Conservation (phyloP, 306 rosid genomes). For the Ormosia semicastrata region DNA sequence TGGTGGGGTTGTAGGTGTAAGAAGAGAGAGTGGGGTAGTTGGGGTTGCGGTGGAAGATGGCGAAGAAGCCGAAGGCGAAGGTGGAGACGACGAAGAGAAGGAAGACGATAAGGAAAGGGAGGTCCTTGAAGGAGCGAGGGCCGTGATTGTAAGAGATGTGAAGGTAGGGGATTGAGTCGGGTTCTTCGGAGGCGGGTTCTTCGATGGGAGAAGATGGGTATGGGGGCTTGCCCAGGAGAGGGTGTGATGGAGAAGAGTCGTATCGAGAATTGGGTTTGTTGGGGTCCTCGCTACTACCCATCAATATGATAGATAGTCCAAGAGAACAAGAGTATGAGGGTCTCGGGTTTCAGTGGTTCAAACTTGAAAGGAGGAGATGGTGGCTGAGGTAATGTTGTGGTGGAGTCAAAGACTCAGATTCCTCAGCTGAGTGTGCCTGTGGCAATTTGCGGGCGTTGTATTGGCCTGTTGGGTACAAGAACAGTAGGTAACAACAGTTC, state of each 20-base stretch:
- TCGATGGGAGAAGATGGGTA: slow-evolving; percentile 28
- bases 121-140: slow-evolving; percentile 69
- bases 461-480: background rate
- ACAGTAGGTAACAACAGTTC: background rate
- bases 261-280: slow-evolving; percentile 37
- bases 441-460: background rate
- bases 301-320: background rate
- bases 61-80: slow-evolving; percentile 72
- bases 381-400: background rate
- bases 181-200: slow-evolving; percentile 42
- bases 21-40: slow-evolving; percentile 50
- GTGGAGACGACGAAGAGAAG: slow-evolving; percentile 61
- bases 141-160: slow-evolving; percentile 75
- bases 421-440: background rate
- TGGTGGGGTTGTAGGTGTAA: slow-evolving; percentile 45
- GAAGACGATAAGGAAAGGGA: slow-evolving; percentile 69
- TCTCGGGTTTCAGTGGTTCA: slow-evolving; percentile 25
- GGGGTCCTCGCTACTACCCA: slow-evolving; percentile 57
- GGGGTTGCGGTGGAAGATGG: slow-evolving; percentile 59
- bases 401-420: background rate
- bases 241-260: slow-evolving; percentile 53
- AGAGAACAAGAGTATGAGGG: background rate
- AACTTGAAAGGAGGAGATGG: background rate
- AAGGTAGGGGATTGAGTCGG: slow-evolving; percentile 62
- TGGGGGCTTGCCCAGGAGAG: slow-evolving; percentile 57